Percentiles rank a stretch among this genome's conserved stretches.
Evolutionary conservation across 2,329 filamentous ascomycete genomes (phyloP).

Genomic region (Mycocentrospora acerina): DNA sequence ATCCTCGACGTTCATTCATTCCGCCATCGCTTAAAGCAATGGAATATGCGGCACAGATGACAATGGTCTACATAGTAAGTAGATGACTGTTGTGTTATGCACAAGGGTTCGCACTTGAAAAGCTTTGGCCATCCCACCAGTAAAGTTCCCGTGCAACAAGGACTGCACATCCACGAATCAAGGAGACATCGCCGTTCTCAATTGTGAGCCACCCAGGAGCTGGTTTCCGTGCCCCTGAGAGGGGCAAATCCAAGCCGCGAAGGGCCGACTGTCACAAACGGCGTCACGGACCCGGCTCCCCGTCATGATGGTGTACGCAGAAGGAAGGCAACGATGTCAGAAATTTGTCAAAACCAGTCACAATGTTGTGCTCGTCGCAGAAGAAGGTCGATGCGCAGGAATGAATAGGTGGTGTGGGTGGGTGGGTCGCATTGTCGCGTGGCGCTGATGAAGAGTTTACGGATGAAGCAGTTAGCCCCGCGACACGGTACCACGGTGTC

Average conservation of each 20-base stretch:
- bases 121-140: constrained; percentile 31
- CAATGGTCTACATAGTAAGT: constrained; percentile 4
- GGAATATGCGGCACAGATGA: constrained; percentile 12
- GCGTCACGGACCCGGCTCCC: background rate
- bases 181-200: constrained; percentile 13
- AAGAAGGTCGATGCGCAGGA: too few species aligned
- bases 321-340: background rate
- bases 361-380: too few species aligned
- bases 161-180: constrained; percentile 30
- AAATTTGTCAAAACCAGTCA: too few species aligned
- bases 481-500: too few species aligned
- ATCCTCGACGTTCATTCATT: too few species aligned
- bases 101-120: constrained; percentile 19
- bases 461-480: too few species aligned
- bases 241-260: constrained; percentile 18
- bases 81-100: constrained; percentile 23
- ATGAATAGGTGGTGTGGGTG: too few species aligned
- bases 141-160: constrained; percentile 32
- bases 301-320: constrained; percentile 5
- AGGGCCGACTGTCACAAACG: constrained; percentile 15
- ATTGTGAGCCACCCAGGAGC: constrained; percentile 14
- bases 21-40: too few species aligned
- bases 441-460: too few species aligned
- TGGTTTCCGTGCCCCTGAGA: constrained; percentile 32
- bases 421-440: too few species aligned